Evolutionary conservation across 1,139 yeast genomes (phyloP), one percentile per base, ranked within the genome.

Genomic region (Pichia sp.): DNA sequence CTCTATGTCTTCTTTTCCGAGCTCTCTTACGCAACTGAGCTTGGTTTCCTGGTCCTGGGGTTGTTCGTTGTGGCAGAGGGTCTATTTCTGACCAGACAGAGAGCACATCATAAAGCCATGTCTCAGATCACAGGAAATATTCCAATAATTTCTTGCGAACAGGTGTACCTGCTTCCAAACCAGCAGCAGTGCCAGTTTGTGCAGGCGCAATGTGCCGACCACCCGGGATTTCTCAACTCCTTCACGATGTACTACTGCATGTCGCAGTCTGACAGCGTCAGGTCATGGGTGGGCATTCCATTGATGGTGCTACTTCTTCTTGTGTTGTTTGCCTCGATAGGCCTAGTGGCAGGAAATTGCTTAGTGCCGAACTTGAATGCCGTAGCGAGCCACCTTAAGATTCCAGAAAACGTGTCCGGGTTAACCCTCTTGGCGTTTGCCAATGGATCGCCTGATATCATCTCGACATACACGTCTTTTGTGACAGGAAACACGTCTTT

Each of bases 391-490:
- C 70, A 70, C 51, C 66, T 81, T 34, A 67, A 71, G 43, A 67
- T 81, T n/a, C 78, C 82, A 4, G 85, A 81, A 54, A 79, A 79
- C 61, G 67, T 82, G 48, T 81, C 85, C 0, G 87, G 87, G 0
- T 69, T 81, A 55, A 81, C 86, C 0, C 67, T 82, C 41, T 67
- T 82, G 58, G 85, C 85, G 1, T 73, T 81, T 62, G 87, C 86
- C 5, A 82, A 82, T 62, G 82, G 84, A 8, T 73, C 83, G 1
- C 84, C 87, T 0, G 87, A 82, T 66, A 77, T 81, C 6, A 64
- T 81, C 51, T 75, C 82, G 52, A 81, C 84, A 1, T 81, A 75
- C 58, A 75, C 76, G 43, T 84, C 85, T 0, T 75, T 81, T 69
- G 69, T 67, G 46, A 63, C 77, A 4, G 78, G 74, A 4, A 74